Evolutionary conservation across 1,284 basidiomycete genomes (phyloP), one percentile per base, ranked within the genome.

Genomic region (Sporisorium iseilematis-ciliati): DNA sequence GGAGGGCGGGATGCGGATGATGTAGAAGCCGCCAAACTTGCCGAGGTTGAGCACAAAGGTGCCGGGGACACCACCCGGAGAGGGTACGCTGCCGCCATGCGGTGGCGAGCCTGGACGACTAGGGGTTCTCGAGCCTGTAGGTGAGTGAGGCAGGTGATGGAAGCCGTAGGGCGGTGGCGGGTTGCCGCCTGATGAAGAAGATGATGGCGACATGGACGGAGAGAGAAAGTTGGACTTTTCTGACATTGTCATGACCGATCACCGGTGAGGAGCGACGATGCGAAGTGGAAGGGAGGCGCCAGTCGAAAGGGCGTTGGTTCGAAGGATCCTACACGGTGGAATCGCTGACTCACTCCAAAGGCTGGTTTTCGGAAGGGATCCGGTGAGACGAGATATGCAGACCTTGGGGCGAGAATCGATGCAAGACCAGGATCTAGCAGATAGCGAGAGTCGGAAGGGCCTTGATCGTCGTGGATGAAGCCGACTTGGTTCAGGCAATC

Each of bases 151-250:
- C 18, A 80, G 70, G 43, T 80, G 80, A 38, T 78, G 75, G 64
- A 81, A 80, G 53, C 79, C 69, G 52, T 82, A 82, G 6, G 80
- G 80, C 49, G 80, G 80, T 55, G 80, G 80, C 57, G 79, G 68
- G 25, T 76, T 69, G 77, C 73, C 68, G 54, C 69, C 73, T 7
- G 73, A 74, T n/a, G 77, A 78, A 25, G 77, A 78, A 18, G 76
- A 78, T 7, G 76, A 75, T 43, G 77, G 77, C 64, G 77, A 78
- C 65, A 78, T 75, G 50, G 77, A 75, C 18, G 77, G 77, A 26
- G 77, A 76, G 50, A 78, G 69, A 40, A 72, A 77, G 45, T 33
- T 52, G n/a, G 65, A 57, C 64, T 78, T 78, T 43, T 78, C 77
- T 33, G 77, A 75, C 66, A 76, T 75, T 50, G 60, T 71, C 67